Evolutionary conservation across 2,329 filamentous ascomycete species (phyloP).

Genomic region (Botrytis aclada): DNA sequence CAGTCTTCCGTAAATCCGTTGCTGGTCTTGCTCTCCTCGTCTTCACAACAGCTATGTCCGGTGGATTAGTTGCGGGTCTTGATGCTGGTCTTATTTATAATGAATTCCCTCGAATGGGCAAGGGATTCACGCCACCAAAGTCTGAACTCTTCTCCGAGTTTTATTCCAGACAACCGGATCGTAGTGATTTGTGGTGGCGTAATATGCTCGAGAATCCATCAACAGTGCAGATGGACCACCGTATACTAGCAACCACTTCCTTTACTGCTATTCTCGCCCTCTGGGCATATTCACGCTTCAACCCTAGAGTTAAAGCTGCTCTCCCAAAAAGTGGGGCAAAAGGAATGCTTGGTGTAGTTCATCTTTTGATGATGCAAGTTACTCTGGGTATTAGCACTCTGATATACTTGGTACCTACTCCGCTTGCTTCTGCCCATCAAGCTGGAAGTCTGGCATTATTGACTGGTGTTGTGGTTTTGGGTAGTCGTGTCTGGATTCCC

Average conservation of each 20-base stretch:
- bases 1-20: constrained; percentile 69
- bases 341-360: constrained; percentile 75
- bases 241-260: constrained; percentile 85
- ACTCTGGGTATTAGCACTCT: constrained; percentile 85
- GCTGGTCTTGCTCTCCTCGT: constrained; percentile 70
- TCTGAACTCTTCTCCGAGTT: constrained; percentile 81
- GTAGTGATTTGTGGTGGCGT: constrained; percentile 88
- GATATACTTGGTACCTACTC: constrained; percentile 88
- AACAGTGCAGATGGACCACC: constrained; percentile 92
- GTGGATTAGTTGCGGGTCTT: constrained; percentile 87
- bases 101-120: constrained; percentile 94
- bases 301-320: constrained; percentile 50
- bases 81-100: constrained; percentile 98
- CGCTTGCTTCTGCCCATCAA: constrained; percentile 87
- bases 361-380: constrained; percentile 79
- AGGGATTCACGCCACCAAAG: constrained; percentile 74
- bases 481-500: constrained; percentile 73
- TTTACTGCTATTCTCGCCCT: constrained; percentile 77
- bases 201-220: constrained; percentile 98
- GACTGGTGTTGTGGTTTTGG: constrained; percentile 76
- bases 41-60: constrained; percentile 89
- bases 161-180: constrained; percentile 76
- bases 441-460: constrained; percentile 83
- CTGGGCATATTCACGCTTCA: constrained; percentile 74
- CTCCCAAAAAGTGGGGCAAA: constrained; percentile 63